Conservation (phyloP, 192 early-diverging fungal genomes). For the Podila horticola region DNA sequence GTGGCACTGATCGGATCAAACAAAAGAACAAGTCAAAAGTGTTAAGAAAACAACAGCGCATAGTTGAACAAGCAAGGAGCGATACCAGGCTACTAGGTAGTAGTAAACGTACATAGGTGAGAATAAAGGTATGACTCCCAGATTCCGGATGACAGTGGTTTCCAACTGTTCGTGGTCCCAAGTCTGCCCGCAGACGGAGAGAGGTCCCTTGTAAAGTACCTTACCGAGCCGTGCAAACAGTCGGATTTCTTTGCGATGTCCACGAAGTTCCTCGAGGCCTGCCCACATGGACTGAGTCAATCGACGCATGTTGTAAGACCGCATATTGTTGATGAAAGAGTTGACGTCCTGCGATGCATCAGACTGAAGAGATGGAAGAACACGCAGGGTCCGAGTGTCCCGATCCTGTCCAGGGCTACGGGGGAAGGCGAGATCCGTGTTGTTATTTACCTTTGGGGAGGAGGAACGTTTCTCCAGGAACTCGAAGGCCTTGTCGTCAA, state of each 20-base stretch:
- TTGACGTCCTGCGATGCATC: background rate
- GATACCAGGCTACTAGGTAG: background rate
- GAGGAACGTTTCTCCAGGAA: background rate
- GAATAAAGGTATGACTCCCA: constrained; percentile 7
- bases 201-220: constrained; percentile 8
- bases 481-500: background rate
- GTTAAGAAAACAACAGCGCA: too few relatives aligned
- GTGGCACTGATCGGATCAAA: constrained; percentile 9
- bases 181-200: background rate
- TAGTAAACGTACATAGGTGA: constrained; percentile 19
- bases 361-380: background rate
- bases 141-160: constrained; percentile 7
- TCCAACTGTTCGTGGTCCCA: constrained; percentile 35
- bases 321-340: constrained; percentile 8
- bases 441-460: background rate
- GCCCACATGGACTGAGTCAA: constrained; percentile 13
- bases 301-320: constrained; percentile 35
- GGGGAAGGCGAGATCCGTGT: background rate
- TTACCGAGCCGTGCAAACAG: constrained; percentile 29
- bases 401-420: background rate
- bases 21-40: background rate
- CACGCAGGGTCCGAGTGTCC: background rate
- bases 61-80: background rate
- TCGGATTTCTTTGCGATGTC: constrained; percentile 43
- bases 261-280: constrained; percentile 30